Base-by-base conservation (phyloP, 306 rosid genomes). In the Prunus fruticosa region DNA sequence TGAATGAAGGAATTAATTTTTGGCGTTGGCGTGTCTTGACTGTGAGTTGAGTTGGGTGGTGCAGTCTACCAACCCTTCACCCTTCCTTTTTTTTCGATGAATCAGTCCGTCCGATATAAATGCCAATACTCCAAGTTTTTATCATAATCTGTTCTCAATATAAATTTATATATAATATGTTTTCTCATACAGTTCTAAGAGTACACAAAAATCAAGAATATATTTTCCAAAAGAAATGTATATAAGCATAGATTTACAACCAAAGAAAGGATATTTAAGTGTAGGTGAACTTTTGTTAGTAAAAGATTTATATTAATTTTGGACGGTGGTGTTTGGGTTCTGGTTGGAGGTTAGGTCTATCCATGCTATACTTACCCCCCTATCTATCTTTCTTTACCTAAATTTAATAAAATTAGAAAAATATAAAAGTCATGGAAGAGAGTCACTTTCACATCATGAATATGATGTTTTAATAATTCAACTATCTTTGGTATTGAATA, bases 271-370 rank as follows among this genome's bases (percentile, higher is more conserved):
- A 11, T n/a, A 13, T 3, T 11, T 49, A 1, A 2, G 6, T 8
- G 51, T 79, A 56, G 80, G 74, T 69, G 70, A 41, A 20, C 10
- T 32, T 43, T 63, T 74, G 14, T 53, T 81, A 57, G 54, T 53
- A 41, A 71, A 79, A 64, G 22, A 41, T 23, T 75, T 53, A 50
- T 38, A 67, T 82, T 46, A 72, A 72, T 79, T 62, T 73, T 62
- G 54, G 75, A 68, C 5, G 28, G 69, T 77, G 82, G 71, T 22
- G 77, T 69, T 76, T 75, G 45, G 80, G 65, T 64, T 80, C 23
- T 79, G 64, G 91, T 83, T 88, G 88, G 86, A 57, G 27, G 84
- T 87, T 91, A 79, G 97, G 90, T 81, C 49, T 51, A 69, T 72
- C 79, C 83, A 82, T 78, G 84, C 76, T 62, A 25, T 56, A 73